Conservation (phyloP, 2,329 filamentous ascomycete species). For the Sclerotiophoma versabilis region DNA sequence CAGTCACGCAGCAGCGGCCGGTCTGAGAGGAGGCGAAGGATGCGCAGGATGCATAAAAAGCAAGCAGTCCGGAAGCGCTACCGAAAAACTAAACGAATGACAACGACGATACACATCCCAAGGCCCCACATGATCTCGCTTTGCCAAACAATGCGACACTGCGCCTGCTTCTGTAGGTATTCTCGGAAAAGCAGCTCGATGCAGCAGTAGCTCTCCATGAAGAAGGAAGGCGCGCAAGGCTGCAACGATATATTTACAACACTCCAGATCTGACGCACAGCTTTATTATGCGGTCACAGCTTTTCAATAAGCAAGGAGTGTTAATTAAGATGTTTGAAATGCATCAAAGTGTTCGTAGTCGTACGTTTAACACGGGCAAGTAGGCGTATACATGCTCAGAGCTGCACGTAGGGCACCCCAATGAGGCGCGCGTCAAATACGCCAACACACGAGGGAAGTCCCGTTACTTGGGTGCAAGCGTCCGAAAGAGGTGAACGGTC, state of each 20-base stretch:
- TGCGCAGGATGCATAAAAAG: slow-evolving; percentile 12
- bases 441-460: background rate
- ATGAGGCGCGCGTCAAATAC: slow-evolving; percentile 9
- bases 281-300: background rate
- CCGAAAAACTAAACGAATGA: background rate
- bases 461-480: background rate
- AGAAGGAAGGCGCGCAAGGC: background rate
- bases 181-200: background rate
- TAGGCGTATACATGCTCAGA: too few species aligned
- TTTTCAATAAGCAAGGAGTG: background rate
- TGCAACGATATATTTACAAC: background rate
- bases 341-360: background rate
- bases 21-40: background rate
- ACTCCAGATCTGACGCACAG: background rate
- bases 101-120: background rate
- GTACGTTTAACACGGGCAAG: too few species aligned
- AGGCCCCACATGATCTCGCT: background rate
- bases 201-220: background rate
- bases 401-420: background rate
- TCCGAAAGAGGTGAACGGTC: background rate
- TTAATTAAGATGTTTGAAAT: background rate
- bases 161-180: background rate
- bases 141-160: background rate
- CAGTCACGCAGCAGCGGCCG: background rate
- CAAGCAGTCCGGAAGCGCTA: slow-evolving; percentile 4